Evolutionary conservation across 345 rosid species (phyloP).

Genomic region (Psidium friedrichsthalianum): DNA sequence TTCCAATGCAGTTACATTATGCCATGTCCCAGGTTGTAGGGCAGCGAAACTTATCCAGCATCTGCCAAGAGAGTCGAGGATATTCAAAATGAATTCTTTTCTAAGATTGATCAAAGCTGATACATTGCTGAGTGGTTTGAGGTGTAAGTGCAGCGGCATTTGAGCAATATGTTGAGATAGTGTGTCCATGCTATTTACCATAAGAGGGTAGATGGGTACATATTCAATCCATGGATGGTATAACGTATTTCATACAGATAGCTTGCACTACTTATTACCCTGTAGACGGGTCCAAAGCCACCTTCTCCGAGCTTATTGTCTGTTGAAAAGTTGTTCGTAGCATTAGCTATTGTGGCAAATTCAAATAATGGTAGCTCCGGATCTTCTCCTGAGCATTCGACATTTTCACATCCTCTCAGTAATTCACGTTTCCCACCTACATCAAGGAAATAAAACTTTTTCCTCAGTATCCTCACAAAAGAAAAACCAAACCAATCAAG

Average conservation of each 20-base stretch:
- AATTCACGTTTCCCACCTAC: neutral
- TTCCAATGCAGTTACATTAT: too few relatives aligned
- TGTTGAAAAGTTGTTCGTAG: slow-evolving; percentile 10
- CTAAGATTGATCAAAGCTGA: neutral
- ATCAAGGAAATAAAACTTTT: neutral
- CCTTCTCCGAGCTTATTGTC: slow-evolving; percentile 19
- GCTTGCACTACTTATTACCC: slow-evolving; percentile 1
- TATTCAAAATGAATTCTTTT: neutral
- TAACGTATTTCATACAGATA: too few relatives aligned
- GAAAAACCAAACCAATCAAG: too few relatives aligned
- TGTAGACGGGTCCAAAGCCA: slow-evolving; percentile 22
- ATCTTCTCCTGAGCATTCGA: neutral
- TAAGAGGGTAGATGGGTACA: too few relatives aligned
- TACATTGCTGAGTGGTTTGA: neutral
- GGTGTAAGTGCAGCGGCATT: too few relatives aligned
- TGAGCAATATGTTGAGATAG: too few relatives aligned
- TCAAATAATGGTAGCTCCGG: slow-evolving; percentile 10
- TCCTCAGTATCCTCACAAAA: too few relatives aligned
- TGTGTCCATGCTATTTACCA: too few relatives aligned
- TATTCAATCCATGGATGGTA: too few relatives aligned
- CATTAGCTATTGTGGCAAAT: neutral
- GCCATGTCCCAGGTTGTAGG: too few relatives aligned
- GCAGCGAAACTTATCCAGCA: too few relatives aligned
- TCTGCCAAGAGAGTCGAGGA: too few relatives aligned
- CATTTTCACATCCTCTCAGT: neutral